phyloP scores from a whole-genome alignment of 306 rosid genomes.

The Cucumis melo region DNA sequence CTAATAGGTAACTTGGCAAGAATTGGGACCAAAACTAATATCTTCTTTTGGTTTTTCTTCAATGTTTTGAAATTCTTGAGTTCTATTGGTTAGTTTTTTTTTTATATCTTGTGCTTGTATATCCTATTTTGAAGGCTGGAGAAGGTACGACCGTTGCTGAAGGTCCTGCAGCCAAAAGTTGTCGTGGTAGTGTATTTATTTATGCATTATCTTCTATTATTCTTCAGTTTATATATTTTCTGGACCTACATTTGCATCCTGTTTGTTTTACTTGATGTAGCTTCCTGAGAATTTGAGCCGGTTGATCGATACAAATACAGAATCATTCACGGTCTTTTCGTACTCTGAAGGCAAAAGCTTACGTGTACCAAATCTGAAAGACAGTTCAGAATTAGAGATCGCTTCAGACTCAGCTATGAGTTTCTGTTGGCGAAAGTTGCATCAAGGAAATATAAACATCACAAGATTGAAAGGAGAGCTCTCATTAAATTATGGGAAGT shows the following conservation, averaged over 20 bases:
- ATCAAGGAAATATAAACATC: constrained; percentile 30
- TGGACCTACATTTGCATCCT: neutral
- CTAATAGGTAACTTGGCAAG: neutral
- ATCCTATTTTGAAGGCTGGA: constrained; percentile 28
- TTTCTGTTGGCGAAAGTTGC: constrained; percentile 44
- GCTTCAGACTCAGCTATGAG: constrained; percentile 45
- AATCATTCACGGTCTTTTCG: constrained; percentile 24
- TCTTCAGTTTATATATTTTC: constrained; percentile 4
- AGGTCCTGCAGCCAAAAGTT: constrained; percentile 47
- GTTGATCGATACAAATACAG: constrained; percentile 19
- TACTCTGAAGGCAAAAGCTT: constrained; percentile 43
- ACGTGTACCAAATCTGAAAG: constrained; percentile 29
- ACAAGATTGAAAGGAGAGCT: constrained; percentile 58
- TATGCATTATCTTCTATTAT: neutral
- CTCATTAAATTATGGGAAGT: constrained; percentile 28
- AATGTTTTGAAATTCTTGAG: neutral
- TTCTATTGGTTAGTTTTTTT: neutral
- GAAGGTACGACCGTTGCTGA: constrained; percentile 43
- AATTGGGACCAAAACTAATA: neutral
- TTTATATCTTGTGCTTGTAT: constrained; percentile 1
- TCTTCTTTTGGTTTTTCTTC: neutral
- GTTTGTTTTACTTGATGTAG: constrained; percentile 21
- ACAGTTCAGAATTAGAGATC: constrained; percentile 33
- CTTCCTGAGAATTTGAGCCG: constrained; percentile 42
- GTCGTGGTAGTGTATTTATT: constrained; percentile 34